A percentile compares a stretch with the other conserved stretches of the same genome.
Conservation (phyloP, 2,329 filamentous ascomycete genomes). For the Periconia macrospinosa region DNA sequence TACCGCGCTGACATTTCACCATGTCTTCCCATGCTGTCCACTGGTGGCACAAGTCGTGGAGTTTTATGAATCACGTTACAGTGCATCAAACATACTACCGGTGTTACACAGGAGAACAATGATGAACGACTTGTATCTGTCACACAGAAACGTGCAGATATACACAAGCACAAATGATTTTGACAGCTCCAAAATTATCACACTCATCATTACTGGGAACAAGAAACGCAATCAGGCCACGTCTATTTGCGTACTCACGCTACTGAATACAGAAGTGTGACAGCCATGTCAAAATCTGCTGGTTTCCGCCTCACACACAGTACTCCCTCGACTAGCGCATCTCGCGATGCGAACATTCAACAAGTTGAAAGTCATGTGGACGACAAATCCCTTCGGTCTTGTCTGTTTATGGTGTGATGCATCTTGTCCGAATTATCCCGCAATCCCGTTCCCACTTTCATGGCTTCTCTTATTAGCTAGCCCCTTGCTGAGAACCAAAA, state of each 20-base stretch:
- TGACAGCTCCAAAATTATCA: conserved; percentile 32
- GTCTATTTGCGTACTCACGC: background rate
- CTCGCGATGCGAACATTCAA: conserved; percentile 13
- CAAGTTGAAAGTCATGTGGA: background rate
- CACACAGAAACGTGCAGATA: conserved; percentile 35
- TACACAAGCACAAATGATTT: conserved; percentile 29
- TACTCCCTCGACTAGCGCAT: conserved; percentile 27
- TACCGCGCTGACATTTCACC: conserved; percentile 12
- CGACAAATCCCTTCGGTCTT: conserved; percentile 2
- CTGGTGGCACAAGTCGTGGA: conserved; percentile 28
- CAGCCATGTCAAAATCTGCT: conserved; percentile 31
- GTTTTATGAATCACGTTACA: conserved; percentile 30
- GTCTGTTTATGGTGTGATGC: conserved; percentile 18
- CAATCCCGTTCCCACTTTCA: conserved; percentile 24
- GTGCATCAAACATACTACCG: conserved; percentile 21
- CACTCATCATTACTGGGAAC: conserved; percentile 29
- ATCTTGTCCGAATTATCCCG: conserved; percentile 33
- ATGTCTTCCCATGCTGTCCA: conserved; percentile 6
- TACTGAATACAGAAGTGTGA: conserved; percentile 18
- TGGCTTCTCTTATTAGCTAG: conserved; percentile 11
- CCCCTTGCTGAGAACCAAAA: conserved; percentile 17
- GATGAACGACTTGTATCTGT: conserved; percentile 12
- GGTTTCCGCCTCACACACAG: conserved; percentile 6
- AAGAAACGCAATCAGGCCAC: conserved; percentile 32
- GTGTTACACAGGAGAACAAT: conserved; percentile 25